Conservation (phyloP, 768 basidiomycete species). For the Leccinum variicolor region DNA sequence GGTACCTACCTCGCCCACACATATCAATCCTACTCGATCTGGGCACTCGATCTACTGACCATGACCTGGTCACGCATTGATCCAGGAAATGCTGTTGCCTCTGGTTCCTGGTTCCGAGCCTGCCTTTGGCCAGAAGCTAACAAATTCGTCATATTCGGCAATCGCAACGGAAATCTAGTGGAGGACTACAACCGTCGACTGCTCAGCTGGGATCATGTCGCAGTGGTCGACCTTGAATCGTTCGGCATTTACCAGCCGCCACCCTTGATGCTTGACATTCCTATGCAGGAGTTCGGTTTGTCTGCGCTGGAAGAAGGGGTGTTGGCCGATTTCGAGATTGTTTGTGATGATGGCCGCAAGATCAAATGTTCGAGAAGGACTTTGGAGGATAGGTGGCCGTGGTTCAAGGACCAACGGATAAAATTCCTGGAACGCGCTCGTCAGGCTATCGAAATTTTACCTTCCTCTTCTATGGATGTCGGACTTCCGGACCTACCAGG, state of each 20-base stretch:
- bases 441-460: constrained; percentile 54
- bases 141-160: constrained; percentile 89
- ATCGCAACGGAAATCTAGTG: constrained; percentile 80
- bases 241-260: constrained; percentile 96
- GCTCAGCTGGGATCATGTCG: constrained; percentile 89
- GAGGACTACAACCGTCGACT: constrained; percentile 91
- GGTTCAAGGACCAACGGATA: constrained; percentile 78
- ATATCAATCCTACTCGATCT: constrained; percentile 93
- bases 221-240: constrained; percentile 87
- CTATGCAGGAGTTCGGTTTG: constrained; percentile 83
- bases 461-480: constrained; percentile 58
- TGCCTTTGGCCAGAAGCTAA: constrained; percentile 84
- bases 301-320: constrained; percentile 77
- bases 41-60: constrained; percentile 83
- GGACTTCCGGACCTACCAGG: constrained; percentile 61
- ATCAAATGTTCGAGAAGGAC: constrained; percentile 79
- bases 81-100: constrained; percentile 78
- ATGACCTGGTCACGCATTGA: constrained; percentile 90
- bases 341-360: constrained; percentile 86
- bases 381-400: constrained; percentile 92
- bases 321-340: constrained; percentile 87
- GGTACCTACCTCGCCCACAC: constrained; percentile 95
- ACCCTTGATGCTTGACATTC: constrained; percentile 54
- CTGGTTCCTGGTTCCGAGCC: constrained; percentile 94
- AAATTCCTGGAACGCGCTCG: constrained; percentile 57